Base-by-base conservation (phyloP, 805 yeast genomes). In the Debaryomyces hansenii region DNA sequence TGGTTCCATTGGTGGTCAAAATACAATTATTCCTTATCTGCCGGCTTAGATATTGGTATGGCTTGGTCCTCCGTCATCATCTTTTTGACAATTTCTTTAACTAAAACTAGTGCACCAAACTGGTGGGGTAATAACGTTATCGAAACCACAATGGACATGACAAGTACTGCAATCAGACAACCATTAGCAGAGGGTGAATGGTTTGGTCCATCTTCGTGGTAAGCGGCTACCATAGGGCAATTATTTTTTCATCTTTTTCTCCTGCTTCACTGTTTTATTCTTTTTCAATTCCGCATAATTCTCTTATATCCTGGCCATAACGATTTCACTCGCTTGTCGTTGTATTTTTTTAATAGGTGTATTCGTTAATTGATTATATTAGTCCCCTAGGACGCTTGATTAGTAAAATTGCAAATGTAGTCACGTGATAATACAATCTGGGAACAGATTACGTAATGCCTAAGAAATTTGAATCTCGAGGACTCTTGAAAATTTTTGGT, bases 61-160 rank as follows among this genome's bases (percentile, higher is more conserved):
- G 74, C 77, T 20, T 66, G 69, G 60, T 62, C 68, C 20, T 59
- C 66, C 5, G 63, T 71, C 53, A 60, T 71, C 42, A 69, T 71
- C 41, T 71, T 70, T 59, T 69, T 70, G 53, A 29, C 54, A 39
- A 51, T 58, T 37, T 43, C 51, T 37, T 50, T 53, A 28, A 49
- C 57, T 28, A 47, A 46, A 20, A 50, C 57, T 11, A 12, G 12
- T 4, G 51, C 46, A 45, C 66, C 70, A 41, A 40, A 45, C 6
- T 85, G 91, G 91, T 85, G 91, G 91, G 91, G 90, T 15, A 78
- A 75, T 45, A 61, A 57, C 40, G 82, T 78, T 37, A 64, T 69
- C 27, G 64, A 67, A 32, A 53, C 56, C 14, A 69, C 75, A 16
- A 64, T 71, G 45, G 81, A 73, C 53, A 59, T 67, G 37, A 63